phyloP scores from a whole-genome alignment of 2,329 filamentous ascomycete genomes.

The Metarhizium robertsii region DNA sequence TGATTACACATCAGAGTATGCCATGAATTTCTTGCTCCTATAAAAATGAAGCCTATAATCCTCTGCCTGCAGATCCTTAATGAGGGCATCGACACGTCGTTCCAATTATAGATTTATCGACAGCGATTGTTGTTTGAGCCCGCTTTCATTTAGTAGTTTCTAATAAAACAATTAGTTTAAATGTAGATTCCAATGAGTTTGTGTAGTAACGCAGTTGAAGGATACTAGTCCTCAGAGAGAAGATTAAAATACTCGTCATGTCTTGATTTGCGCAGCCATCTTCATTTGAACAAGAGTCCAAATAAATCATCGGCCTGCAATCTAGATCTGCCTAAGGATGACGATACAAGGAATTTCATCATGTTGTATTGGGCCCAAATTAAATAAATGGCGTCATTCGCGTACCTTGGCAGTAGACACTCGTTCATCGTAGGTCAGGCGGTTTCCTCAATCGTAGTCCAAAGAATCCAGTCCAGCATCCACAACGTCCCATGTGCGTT shows the following conservation, averaged over 20 bases:
- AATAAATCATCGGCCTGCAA: constrained; percentile 23
- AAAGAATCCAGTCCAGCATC: constrained; percentile 50
- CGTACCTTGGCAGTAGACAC: constrained; percentile 9
- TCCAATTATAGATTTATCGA: background rate
- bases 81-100: background rate
- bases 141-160: background rate
- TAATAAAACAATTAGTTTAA: background rate
- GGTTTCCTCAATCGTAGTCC: constrained; percentile 45
- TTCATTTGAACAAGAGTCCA: constrained; percentile 14
- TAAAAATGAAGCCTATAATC: background rate
- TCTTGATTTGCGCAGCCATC: constrained; percentile 23
- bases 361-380: constrained; percentile 28
- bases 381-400: constrained; percentile 14
- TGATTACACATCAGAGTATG: background rate
- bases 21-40: background rate
- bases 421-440: background rate
- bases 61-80: background rate
- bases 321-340: constrained; percentile 83
- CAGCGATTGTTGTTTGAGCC: background rate
- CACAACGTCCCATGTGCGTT: constrained; percentile 59
- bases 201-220: background rate
- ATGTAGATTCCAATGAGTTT: background rate
- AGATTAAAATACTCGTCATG: constrained; percentile 44
- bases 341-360: constrained; percentile 87
- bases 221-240: constrained; percentile 37